A percentile compares a stretch with the other conserved stretches of the same genome.
These are phyloP conservation scores for Garcia nutans DNA, from an alignment of 345 rosid species.

Conservation along the genomic window DNA sequence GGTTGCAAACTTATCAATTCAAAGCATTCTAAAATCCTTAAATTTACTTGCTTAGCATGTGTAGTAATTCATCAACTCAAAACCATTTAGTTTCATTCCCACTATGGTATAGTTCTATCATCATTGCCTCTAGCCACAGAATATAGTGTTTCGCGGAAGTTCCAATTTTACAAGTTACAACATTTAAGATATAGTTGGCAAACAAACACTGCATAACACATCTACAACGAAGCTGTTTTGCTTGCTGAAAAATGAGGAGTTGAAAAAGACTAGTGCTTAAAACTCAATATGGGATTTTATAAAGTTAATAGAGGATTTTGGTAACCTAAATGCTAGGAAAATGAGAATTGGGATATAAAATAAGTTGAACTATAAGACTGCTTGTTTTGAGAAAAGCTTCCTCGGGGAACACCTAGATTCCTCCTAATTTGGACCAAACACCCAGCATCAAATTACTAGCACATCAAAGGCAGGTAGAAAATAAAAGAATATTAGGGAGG, in stretches of 20 bases:
- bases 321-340: no score
- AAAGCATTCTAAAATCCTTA: background rate
- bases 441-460: background rate
- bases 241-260: background rate
- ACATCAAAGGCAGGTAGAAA: background rate
- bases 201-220: no score
- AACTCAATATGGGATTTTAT: no score
- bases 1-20: background rate
- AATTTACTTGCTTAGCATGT: background rate
- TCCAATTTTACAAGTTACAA: background rate
- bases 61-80: background rate
- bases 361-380: no score
- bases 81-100: background rate
- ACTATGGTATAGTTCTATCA: background rate
- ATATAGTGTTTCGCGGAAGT: background rate
- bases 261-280: background rate
- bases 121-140: background rate
- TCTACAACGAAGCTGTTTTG: no score
- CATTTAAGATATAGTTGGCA: background rate
- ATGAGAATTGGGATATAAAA: no score
- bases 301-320: no score
- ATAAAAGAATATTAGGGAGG: background rate
- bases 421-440: background rate
- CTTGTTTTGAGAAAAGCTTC: no score
- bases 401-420: no score